Conservation (phyloP, 1,284 basidiomycete genomes). For the Gastroboletus turbinatus region DNA sequence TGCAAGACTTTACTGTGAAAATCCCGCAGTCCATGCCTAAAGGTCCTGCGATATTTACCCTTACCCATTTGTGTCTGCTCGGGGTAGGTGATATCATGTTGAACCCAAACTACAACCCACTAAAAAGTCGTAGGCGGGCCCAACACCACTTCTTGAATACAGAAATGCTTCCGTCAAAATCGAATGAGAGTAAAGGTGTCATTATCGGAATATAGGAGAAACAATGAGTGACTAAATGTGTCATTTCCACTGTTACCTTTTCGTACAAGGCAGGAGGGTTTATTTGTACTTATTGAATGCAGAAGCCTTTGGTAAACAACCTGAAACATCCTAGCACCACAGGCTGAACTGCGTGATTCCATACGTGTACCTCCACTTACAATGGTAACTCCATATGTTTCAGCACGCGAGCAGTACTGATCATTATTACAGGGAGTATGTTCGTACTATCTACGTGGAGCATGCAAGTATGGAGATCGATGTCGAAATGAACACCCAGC, state of each 20-base stretch:
- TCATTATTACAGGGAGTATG: constrained; percentile 42
- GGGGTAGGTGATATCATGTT: neutral
- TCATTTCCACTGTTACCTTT: neutral
- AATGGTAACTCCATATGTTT: constrained; percentile 20
- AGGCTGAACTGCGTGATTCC: neutral
- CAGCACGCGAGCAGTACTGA: constrained; percentile 3
- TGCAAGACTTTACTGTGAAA: neutral
- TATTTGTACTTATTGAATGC: constrained; percentile 24
- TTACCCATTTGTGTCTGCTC: neutral
- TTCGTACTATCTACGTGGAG: constrained; percentile 62
- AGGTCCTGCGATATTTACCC: neutral
- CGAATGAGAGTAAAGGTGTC: neutral
- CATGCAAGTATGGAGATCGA: constrained; percentile 64
- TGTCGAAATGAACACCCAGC: constrained; percentile 72
- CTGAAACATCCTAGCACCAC: neutral
- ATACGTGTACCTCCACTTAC: neutral
- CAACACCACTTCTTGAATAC: neutral
- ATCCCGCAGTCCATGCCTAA: neutral
- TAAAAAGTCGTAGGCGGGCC: neutral
- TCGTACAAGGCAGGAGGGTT: neutral
- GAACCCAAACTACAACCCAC: neutral
- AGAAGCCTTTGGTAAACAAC: constrained; percentile 15
- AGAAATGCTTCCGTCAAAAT: neutral
- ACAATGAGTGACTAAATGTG: too few relatives aligned
- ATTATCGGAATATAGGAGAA: neutral